Evolutionary conservation across 2,329 filamentous ascomycete genomes (phyloP).

Genomic region (Pestalotiopsis sp.): DNA sequence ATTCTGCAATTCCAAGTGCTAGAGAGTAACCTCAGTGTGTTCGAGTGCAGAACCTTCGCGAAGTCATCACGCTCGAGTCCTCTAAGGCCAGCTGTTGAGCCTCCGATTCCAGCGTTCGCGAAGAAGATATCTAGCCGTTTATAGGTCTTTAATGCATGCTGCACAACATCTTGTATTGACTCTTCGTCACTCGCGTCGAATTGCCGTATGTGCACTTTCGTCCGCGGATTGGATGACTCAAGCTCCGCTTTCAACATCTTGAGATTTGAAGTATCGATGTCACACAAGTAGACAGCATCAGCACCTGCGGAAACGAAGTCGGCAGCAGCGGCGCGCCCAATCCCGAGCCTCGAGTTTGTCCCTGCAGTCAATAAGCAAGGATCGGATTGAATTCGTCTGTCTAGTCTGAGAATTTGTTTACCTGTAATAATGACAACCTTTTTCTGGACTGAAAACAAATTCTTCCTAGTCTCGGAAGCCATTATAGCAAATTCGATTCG

Average conservation of each 20-base stretch:
- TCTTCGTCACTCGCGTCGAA: constrained; percentile 84
- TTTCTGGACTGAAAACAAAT: constrained; percentile 48
- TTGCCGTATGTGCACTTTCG: constrained; percentile 71
- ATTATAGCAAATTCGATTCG: too few relatives aligned
- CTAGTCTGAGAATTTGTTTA: constrained; percentile 29
- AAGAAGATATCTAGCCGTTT: constrained; percentile 89
- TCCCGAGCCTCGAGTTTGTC: constrained; percentile 81
- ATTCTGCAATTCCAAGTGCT: background rate
- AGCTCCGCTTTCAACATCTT: constrained; percentile 76
- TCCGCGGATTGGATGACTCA: constrained; percentile 64
- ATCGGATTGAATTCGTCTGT: background rate
- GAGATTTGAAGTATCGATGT: constrained; percentile 69
- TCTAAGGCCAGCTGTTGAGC: constrained; percentile 65
- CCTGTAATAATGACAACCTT: constrained; percentile 92
- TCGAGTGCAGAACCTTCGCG: constrained; percentile 75
- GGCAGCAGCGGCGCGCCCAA: constrained; percentile 85
- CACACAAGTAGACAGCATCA: constrained; percentile 84
- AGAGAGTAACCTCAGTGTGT: constrained; percentile 68
- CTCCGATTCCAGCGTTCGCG: constrained; percentile 83
- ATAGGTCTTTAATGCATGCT: constrained; percentile 75
- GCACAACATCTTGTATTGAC: constrained; percentile 72
- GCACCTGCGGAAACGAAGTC: constrained; percentile 87
- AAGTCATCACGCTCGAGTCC: constrained; percentile 72
- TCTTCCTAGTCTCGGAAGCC: too few relatives aligned
- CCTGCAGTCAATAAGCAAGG: constrained; percentile 45